A percentile compares a stretch with the other conserved stretches of the same genome.
phyloP scores from a whole-genome alignment of 2,329 filamentous ascomycete species.

The Epichloe coenophiala region DNA sequence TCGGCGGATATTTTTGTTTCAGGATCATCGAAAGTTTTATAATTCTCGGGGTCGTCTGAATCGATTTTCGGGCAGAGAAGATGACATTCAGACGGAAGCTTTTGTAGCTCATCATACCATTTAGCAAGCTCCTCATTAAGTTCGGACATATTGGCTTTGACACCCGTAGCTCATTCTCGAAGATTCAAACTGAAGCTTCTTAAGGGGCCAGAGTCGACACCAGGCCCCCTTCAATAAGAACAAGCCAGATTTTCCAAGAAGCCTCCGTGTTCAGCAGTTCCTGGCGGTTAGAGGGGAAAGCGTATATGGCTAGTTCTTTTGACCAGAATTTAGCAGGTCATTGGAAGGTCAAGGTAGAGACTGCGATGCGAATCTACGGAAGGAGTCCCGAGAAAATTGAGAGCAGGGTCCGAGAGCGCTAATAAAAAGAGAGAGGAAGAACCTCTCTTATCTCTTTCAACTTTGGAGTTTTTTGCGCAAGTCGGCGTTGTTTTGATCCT shows the following conservation, averaged over 20 bases:
- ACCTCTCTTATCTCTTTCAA: not conserved
- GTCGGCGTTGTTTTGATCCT: not conserved
- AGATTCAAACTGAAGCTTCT: not conserved
- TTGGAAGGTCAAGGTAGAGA: not conserved
- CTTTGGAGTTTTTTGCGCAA: not conserved
- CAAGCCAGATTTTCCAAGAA: not conserved
- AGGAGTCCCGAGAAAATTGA: not conserved
- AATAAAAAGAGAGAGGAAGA: not conserved
- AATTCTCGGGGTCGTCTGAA: conserved; percentile 50
- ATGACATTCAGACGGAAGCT: conserved; percentile 39
- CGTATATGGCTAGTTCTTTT: not conserved
- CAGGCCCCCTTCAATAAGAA: not conserved
- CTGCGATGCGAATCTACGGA: not conserved
- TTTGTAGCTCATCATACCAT: conserved; percentile 30
- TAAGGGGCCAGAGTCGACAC: not conserved
- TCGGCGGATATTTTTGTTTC: conserved; percentile 33
- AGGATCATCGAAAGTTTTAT: conserved; percentile 35
- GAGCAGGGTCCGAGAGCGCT: not conserved
- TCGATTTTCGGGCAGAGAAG: conserved; percentile 53
- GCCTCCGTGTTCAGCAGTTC: not conserved
- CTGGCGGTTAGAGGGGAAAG: not conserved
- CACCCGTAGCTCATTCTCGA: conserved; percentile 3
- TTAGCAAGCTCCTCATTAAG: conserved; percentile 26
- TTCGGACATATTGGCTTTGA: conserved; percentile 21
- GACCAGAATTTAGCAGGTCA: not conserved